Base-by-base conservation (phyloP, 257 asterid genomes). In the Solanum dulcamara region DNA sequence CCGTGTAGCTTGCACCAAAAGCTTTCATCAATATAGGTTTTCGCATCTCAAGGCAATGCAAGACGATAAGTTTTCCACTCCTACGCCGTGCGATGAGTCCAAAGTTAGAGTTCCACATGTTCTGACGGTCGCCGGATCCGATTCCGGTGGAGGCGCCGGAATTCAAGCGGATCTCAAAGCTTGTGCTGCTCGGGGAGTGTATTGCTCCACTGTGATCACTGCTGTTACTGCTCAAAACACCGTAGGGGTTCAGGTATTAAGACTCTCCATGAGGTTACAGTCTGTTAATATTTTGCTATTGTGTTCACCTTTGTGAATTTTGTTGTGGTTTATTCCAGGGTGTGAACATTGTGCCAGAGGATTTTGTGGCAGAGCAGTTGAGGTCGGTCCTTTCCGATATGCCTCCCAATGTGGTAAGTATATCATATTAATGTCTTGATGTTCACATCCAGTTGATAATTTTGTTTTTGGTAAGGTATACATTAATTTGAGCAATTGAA, bases 181-280 rank as follows among this genome's bases (percentile, higher is more conserved):
- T 32, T 96, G 99, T 88, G 93, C 98, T 18, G 93, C 97, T 7
- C 90, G 97, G 53, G 98, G 97, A 35, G 98, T 92, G 22, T 96
- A 92, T 85, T 96, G 98, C 84, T 95, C 99, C 86, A 93, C 98
- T 13, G 98, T 96, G 13, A 90, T 96, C 85, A 95, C 99, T 38
- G 97, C 99, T 59, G 91, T 96, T 87, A 96, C 98, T 42, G 99
- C 98, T 42, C 98, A 96, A 92, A 96, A 96, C 88, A 96, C 97
- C 42, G 90, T 89, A 1, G 99, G 98, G 44, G 98, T 96, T 86
- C 99, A 96, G 98, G 98, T 94, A 13, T 67, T 48, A 20, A 53
- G 26, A 57, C 11, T 53, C 40, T 55, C 18, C 32, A 4, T 18
- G 32, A 33, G 48, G 24, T 13, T 32, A 18, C 18, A 33, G 26